Conservation (phyloP, 148 eudicot genomes). For the Rheum nobile region DNA sequence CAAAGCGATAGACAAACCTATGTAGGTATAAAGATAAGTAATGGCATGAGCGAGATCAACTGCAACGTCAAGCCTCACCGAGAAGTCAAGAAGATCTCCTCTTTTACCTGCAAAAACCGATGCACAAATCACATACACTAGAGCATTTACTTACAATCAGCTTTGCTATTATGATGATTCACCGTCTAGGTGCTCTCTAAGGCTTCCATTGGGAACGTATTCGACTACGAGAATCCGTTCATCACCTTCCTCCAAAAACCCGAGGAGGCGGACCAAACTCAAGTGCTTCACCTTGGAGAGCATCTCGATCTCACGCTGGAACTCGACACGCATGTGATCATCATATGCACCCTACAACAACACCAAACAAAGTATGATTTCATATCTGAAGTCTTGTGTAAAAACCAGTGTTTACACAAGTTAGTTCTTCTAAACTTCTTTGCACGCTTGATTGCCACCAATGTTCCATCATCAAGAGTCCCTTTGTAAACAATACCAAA, state of each 20-base stretch:
- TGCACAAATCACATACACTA: slow-evolving; percentile 1
- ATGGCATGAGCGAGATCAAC: slow-evolving; percentile 57
- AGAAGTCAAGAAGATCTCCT: slow-evolving; percentile 31
- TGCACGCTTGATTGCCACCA: slow-evolving; percentile 58
- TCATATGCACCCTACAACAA: neutral
- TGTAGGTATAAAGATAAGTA: slow-evolving; percentile 52
- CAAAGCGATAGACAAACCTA: slow-evolving; percentile 20
- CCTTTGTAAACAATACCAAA: slow-evolving; percentile 57
- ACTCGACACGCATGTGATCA: slow-evolving; percentile 28
- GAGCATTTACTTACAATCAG: too few species aligned
- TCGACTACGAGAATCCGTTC: slow-evolving; percentile 49
- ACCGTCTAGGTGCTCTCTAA: slow-evolving; percentile 57
- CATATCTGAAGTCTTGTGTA: neutral
- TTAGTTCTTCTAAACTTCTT: slow-evolving; percentile 32
- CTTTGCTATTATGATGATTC: too few species aligned
- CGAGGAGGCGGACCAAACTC: slow-evolving; percentile 38
- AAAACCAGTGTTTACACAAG: neutral
- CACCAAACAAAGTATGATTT: neutral
- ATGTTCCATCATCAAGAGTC: slow-evolving; percentile 33
- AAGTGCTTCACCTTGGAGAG: slow-evolving; percentile 42
- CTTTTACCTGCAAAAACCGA: slow-evolving; percentile 21
- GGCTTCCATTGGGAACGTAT: slow-evolving; percentile 57
- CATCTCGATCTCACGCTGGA: slow-evolving; percentile 36
- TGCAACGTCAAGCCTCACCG: slow-evolving; percentile 43
- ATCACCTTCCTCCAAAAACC: slow-evolving; percentile 38